Conservation (phyloP, 2,329 filamentous ascomycete species). For the Talaromyces atroroseus region DNA sequence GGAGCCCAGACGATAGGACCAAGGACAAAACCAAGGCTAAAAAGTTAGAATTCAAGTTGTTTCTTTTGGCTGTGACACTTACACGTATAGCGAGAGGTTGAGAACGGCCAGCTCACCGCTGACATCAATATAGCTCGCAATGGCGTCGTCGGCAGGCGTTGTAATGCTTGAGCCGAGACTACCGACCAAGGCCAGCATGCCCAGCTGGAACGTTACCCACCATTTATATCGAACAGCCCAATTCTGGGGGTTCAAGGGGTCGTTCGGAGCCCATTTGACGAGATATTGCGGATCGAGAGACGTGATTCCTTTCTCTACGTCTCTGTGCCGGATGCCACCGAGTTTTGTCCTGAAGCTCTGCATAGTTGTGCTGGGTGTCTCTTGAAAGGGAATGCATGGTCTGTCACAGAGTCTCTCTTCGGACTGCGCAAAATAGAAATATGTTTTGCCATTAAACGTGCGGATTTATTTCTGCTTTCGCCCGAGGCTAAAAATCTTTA, state of each 20-base stretch:
- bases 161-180: slow-evolving; percentile 49
- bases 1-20: not conserved
- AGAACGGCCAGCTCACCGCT: slow-evolving; percentile 8
- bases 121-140: slow-evolving; percentile 37
- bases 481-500: not conserved
- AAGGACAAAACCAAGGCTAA: slow-evolving; percentile 4
- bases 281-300: slow-evolving; percentile 7
- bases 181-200: slow-evolving; percentile 47
- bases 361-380: not conserved
- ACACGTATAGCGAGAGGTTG: slow-evolving; percentile 11
- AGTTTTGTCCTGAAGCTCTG: not conserved
- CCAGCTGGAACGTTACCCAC: slow-evolving; percentile 46
- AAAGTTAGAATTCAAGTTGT: not conserved
- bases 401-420: not conserved
- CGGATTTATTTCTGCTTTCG: not conserved
- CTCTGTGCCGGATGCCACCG: not conserved
- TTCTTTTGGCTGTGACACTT: not conserved
- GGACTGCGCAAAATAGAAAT: too few species aligned
- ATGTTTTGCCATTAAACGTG: not conserved
- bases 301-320: slow-evolving; percentile 4
- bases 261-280: slow-evolving; percentile 19
- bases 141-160: slow-evolving; percentile 40
- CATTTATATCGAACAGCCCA: slow-evolving; percentile 41
- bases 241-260: slow-evolving; percentile 45
- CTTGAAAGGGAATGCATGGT: not conserved